phyloP scores from a whole-genome alignment of 2,329 filamentous ascomycete species.

The Fusarium denticulatum region DNA sequence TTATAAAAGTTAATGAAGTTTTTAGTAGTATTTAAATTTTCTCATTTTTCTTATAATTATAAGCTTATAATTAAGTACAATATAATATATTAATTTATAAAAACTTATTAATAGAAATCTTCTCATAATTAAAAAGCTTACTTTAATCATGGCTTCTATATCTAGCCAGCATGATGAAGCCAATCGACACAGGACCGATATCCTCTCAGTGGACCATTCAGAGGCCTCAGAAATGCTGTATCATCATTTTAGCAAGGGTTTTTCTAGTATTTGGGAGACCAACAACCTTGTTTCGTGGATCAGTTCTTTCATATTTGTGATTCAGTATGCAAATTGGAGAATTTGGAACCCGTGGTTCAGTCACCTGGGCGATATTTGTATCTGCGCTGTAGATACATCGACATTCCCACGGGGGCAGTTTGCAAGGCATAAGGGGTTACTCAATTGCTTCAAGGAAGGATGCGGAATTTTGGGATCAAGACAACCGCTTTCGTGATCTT shows the following conservation, averaged over 20 bases:
- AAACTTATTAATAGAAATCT: no score
- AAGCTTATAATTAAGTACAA: no score
- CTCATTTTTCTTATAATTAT: no score
- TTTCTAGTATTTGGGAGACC: accelerated
- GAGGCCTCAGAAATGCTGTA: accelerated
- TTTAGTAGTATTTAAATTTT: no score
- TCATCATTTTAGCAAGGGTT: accelerated
- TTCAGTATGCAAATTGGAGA: background rate
- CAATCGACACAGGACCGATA: accelerated
- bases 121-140: no score
- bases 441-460: accelerated
- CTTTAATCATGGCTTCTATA: background rate
- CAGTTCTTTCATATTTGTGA: background rate
- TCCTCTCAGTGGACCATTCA: background rate
- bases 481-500: accelerated
- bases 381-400: accelerated
- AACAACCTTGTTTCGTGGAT: background rate
- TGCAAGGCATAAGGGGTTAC: background rate
- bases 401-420: background rate
- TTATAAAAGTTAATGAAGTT: no score
- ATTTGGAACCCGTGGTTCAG: accelerated
- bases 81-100: no score
- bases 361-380: accelerated
- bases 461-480: background rate
- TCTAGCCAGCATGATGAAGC: accelerated